These are phyloP conservation scores for Linnemannia schmuckeri DNA, from an alignment of 192 early-diverging fungal species.

Conservation along the genomic window DNA sequence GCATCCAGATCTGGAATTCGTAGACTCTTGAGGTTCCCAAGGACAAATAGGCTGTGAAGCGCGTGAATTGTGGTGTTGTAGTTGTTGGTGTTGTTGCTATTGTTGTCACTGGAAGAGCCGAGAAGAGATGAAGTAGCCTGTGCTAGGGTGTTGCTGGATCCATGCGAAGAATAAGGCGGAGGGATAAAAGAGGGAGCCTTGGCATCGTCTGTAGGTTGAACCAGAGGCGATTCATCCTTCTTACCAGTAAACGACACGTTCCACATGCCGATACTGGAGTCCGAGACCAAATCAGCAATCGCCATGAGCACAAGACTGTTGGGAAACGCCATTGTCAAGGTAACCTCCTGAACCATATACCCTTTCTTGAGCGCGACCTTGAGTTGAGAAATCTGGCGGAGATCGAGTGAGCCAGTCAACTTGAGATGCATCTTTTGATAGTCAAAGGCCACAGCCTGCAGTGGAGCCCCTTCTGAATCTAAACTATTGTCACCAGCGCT, in stretches of 20 bases:
- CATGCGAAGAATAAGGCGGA: slow-evolving; percentile 10
- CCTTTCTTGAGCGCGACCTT: background rate
- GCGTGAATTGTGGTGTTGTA: slow-evolving; percentile 4
- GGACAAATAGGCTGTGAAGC: slow-evolving; percentile 10
- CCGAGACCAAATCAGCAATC: slow-evolving; percentile 19
- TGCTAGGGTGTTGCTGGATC: background rate
- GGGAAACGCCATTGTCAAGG: slow-evolving; percentile 4
- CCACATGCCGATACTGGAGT: slow-evolving; percentile 10
- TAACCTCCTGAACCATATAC: slow-evolving; percentile 22
- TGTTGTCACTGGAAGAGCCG: background rate
- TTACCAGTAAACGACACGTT: background rate
- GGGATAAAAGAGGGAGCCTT: slow-evolving; percentile 5
- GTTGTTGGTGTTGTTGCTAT: background rate
- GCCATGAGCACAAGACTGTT: slow-evolving; percentile 5
- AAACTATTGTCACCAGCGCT: background rate
- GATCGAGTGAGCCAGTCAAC: background rate
- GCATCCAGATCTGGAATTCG: slow-evolving; percentile 25
- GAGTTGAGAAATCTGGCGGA: background rate
- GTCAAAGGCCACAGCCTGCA: slow-evolving; percentile 17
- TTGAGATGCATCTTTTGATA: slow-evolving; percentile 26
- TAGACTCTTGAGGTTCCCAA: slow-evolving; percentile 16
- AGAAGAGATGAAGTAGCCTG: background rate
- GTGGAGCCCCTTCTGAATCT: no score
- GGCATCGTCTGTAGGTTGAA: background rate
- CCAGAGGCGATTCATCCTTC: background rate